These are phyloP conservation scores for Ramaria rubella DNA, from an alignment of 768 basidiomycete species.

Conservation along the genomic window DNA sequence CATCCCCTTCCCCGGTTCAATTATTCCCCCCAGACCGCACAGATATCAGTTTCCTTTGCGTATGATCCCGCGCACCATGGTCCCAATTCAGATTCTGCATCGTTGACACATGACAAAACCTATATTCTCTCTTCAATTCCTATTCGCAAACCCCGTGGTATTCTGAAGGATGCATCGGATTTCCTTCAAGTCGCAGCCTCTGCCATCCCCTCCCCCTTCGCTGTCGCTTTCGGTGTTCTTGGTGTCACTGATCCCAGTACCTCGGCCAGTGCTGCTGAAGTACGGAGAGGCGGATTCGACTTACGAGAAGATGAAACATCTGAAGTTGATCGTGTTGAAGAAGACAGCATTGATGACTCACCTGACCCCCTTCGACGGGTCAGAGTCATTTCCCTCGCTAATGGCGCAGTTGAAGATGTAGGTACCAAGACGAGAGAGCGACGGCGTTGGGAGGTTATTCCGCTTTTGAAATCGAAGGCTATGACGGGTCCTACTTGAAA, in stretches of 20 bases:
- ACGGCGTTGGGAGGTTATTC: constrained; percentile 42
- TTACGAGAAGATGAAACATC: constrained; percentile 70
- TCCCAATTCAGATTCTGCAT: constrained; percentile 28
- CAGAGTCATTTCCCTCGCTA: constrained; percentile 44
- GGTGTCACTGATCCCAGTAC: constrained; percentile 20
- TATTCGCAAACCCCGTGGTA: constrained; percentile 55
- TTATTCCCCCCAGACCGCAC: constrained; percentile 13
- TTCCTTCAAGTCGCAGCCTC: constrained; percentile 43
- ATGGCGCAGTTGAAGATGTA: constrained; percentile 30
- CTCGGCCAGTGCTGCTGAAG: constrained; percentile 57
- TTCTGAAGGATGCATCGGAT: constrained; percentile 65
- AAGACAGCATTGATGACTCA: constrained; percentile 73
- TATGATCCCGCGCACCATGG: constrained; percentile 30
- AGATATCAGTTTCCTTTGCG: constrained; percentile 14
- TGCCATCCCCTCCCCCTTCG: constrained; percentile 53
- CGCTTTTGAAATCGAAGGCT: constrained; percentile 30
- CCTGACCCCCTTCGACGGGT: constrained; percentile 49
- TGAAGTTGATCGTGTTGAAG: constrained; percentile 73
- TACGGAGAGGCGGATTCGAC: constrained; percentile 63
- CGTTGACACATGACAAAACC: constrained; percentile 46
- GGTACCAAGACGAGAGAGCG: constrained; percentile 34
- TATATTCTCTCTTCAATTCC: constrained; percentile 66
- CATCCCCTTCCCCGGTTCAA: constrained; percentile 32
- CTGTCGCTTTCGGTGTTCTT: constrained; percentile 37
- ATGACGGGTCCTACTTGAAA: constrained; percentile 5